Evolutionary conservation across 2,329 filamentous ascomycete genomes (phyloP), one percentile per base, ranked within the genome.

Genomic region (Aspergillus sp.): DNA sequence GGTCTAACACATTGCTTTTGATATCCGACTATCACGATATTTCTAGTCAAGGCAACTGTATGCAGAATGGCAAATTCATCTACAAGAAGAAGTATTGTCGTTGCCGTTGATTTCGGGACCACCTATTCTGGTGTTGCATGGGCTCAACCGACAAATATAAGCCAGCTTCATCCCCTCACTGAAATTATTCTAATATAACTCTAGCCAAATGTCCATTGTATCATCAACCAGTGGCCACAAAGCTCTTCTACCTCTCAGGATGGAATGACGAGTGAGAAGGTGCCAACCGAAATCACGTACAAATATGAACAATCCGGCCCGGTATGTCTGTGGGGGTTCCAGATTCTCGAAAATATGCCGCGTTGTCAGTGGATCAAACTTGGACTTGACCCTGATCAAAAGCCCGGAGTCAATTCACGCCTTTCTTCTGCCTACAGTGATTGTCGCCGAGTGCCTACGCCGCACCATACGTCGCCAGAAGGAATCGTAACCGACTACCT

Each of bases 281-380:
- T 54, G 0, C 55, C 52, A 0, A 57, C 42, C 4, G 44, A 56
- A 19, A 26, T 57, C 5, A 37, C 44, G 5, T 57, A 52, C 32
- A 27, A 43, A 7, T 51, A 51, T 11, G 10, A n/a, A 2, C 13
- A 47, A 7, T 40, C 36, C 5, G 32, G 6, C 4, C 13, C 37
- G 4, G 26, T n/a, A 7, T 43, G 32, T 28, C 19, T 46, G 5
- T 57, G 56, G 50, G 57, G 53, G 0, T 58, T 50, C 11, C 44
- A 51, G 29, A 54, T 59, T 26, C 33, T 29, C 2, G 45, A 53
- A 2, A 35, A 27, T 6, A 48, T 56, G 50, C 41, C 42, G n/a
- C 51, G 52, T 0, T 27, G 46, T 12, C 53, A 59, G 26, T 58
- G 52, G 48, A 48, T 60, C 32, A 59, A 59, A 33, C 54, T 59